Percentiles rank a stretch among this genome's conserved stretches.
phyloP scores from a whole-genome alignment of 192 early-diverging fungal genomes.

The Backusella morwellensis region DNA sequence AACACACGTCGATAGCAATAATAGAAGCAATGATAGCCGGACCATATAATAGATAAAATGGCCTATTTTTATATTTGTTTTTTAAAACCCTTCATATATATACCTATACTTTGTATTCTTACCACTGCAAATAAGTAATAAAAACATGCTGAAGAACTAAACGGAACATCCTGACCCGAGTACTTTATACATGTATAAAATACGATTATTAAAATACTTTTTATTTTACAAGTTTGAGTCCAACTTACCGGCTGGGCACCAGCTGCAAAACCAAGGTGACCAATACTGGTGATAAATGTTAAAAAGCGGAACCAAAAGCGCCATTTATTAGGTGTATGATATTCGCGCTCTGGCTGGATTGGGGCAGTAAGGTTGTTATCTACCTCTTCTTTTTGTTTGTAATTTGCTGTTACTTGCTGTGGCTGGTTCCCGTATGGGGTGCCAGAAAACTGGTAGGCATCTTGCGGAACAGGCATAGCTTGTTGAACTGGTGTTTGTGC shows the following conservation, averaged over 20 bases:
- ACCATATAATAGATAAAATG: slow-evolving; percentile 23
- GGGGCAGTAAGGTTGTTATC: not conserved
- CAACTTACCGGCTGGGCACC: slow-evolving; percentile 35
- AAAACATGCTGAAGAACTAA: slow-evolving; percentile 24
- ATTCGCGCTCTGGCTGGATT: not conserved
- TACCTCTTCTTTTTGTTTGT: not conserved
- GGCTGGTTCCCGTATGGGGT: slow-evolving; percentile 29
- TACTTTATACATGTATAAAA: slow-evolving; percentile 6
- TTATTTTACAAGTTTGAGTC: not conserved
- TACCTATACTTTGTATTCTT: not conserved
- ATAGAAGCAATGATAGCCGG: slow-evolving; percentile 10
- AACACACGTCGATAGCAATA: slow-evolving; percentile 21
- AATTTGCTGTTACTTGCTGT: not conserved
- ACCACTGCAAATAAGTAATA: slow-evolving; percentile 36
- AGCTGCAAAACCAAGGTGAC: slow-evolving; percentile 35
- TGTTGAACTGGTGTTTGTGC: not conserved
- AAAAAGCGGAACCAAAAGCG: slow-evolving; percentile 26
- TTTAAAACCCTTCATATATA: not conserved
- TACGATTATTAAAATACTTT: not conserved
- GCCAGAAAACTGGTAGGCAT: slow-evolving; percentile 33
- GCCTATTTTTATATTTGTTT: slow-evolving; percentile 5
- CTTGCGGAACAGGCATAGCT: not conserved
- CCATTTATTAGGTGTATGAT: slow-evolving; percentile 14
- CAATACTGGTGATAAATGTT: slow-evolving; percentile 27
- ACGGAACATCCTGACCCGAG: slow-evolving; percentile 18